Evolutionary conservation across 257 asterid genomes (phyloP), one percentile per base, ranked within the genome.

Genomic region (Paulownia fortunei): DNA sequence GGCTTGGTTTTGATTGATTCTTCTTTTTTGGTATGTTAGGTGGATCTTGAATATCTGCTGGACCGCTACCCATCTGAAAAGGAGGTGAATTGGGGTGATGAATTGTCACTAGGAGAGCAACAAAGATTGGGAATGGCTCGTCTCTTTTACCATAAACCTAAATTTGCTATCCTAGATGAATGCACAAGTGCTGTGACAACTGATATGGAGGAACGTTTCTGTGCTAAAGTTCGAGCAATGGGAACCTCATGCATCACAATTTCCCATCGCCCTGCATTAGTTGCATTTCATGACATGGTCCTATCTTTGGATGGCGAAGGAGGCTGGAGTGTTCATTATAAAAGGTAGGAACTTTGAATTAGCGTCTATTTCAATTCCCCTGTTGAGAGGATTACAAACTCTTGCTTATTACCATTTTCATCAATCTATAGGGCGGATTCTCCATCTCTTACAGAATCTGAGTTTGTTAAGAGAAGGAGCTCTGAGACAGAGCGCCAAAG

Each of bases 121-220:
- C 99, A 96, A 82, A 96, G 99, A 82, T 75, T 96, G 86, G 99
- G 99, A 84, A 96, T 96, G 99, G 99, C 99, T 84, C 94, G 99
- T 82, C 97, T 96, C 72, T 96, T 96, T 86, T 96, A 93, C 90
- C 99, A 96, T 76, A 96, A 89, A 69, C 99, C 99, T 56, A 96
- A 89, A 84, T 96, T 93, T 82, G 99, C 99, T 46, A 96, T 96
- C 81, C 91, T 96, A 64, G 99, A 96, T 72, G 98, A 96, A 74
- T 96, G 99, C 85, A 96, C 99, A 19, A 96, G 99, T 87, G 99
- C 99, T 37, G 99, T 96, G 80, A 96, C 99, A 74, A 96, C 97
- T 39, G 99, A 93, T 86, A 96, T 96, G 99, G 99, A 96, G 84
- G 96, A 93, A 63, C 96, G 98, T 49, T 96, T 96, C 88, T 96